phyloP scores from a whole-genome alignment of 495 filamentous ascomycete species.

The Bacidia gigantensis region DNA sequence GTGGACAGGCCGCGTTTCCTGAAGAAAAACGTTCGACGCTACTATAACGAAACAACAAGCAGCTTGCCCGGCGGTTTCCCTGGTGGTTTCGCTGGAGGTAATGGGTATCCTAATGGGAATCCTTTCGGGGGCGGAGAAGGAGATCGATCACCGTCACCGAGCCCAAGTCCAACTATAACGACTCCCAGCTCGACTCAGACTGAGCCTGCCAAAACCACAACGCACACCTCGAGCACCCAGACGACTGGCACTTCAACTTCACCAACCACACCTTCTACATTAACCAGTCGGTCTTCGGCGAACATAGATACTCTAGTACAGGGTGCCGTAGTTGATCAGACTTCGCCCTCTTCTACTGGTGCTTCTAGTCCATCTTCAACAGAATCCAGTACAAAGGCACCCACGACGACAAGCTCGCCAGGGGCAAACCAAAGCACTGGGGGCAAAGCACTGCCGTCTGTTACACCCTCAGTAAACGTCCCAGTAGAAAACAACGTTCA shows the following conservation, averaged over 20 bases:
- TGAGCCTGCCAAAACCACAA: too few relatives aligned
- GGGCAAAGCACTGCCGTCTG: background rate
- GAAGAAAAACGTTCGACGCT: constrained; percentile 45
- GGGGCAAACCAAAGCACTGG: background rate
- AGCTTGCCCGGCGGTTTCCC: too few relatives aligned
- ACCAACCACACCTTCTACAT: background rate
- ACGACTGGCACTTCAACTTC: too few relatives aligned
- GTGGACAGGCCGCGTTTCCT: constrained; percentile 41
- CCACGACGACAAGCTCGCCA: background rate
- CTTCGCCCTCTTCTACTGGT: background rate
- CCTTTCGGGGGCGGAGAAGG: background rate
- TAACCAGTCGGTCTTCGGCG: too few relatives aligned
- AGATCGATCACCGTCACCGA: too few relatives aligned
- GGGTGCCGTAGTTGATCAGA: background rate
- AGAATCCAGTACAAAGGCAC: background rate
- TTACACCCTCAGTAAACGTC: background rate
- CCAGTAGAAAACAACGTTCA: background rate
- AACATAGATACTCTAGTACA: too few relatives aligned
- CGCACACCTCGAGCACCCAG: too few relatives aligned
- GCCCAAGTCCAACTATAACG: too few relatives aligned
- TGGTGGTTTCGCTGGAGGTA: background rate
- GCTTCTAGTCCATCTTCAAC: background rate
- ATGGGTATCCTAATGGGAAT: background rate
- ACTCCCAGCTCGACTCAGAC: too few relatives aligned
- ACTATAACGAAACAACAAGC: constrained; percentile 25